Evolutionary conservation across 805 yeast genomes (phyloP).

Genomic region (Saccharomycopsis guyanensis): DNA sequence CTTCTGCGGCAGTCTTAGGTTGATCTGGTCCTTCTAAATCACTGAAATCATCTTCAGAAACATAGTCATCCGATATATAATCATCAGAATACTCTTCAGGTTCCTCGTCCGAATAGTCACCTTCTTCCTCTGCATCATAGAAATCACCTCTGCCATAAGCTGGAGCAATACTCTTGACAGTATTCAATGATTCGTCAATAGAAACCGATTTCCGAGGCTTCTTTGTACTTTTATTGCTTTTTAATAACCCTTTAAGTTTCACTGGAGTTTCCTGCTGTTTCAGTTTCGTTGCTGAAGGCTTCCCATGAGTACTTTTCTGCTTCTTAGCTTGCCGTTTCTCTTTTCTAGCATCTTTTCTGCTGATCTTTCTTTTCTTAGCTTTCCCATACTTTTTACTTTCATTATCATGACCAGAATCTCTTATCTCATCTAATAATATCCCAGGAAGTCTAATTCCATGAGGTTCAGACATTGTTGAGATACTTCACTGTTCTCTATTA

Average conservation of each 20-base stretch:
- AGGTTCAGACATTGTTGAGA: conserved; percentile 17
- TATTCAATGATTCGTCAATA: conserved; percentile 15
- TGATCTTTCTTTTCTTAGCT: conserved; percentile 25
- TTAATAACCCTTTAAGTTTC: conserved; percentile 4
- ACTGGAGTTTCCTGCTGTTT: not conserved
- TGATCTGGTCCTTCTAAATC: conserved; percentile 22
- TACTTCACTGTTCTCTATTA: not conserved
- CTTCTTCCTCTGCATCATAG: conserved; percentile 23
- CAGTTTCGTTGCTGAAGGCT: not conserved
- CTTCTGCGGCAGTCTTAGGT: conserved; percentile 34
- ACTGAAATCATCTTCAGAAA: conserved; percentile 15
- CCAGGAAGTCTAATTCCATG: conserved; percentile 55
- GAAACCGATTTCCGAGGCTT: conserved; percentile 23
- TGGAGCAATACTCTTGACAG: conserved; percentile 13
- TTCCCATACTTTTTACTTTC: conserved; percentile 30
- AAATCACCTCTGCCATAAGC: conserved; percentile 24
- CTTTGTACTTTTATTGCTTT: conserved; percentile 24
- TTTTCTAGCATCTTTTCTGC: conserved; percentile 38
- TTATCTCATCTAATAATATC: conserved; percentile 42
- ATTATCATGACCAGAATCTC: conserved; percentile 36
- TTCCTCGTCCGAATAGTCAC: conserved; percentile 18
- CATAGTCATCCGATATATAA: conserved; percentile 5
- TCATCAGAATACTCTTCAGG: conserved; percentile 13
- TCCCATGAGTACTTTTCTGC: conserved; percentile 21
- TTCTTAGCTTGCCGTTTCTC: conserved; percentile 33